These are phyloP conservation scores for Nemania serpens DNA, from an alignment of 2,329 filamentous ascomycete genomes.

Conservation along the genomic window DNA sequence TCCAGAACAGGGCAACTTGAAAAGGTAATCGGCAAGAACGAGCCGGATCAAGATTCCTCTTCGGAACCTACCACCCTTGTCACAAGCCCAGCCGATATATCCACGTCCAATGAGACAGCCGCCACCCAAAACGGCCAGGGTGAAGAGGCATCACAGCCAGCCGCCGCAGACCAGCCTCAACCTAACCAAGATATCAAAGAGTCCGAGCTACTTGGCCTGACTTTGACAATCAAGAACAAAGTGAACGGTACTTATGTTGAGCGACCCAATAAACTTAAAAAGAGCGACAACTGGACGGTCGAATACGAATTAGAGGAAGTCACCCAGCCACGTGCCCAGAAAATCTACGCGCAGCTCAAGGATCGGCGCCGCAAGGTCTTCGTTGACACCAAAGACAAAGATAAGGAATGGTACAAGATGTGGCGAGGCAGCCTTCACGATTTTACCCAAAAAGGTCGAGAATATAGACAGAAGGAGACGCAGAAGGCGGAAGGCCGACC, in stretches of 20 bases:
- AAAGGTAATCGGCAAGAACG: conserved; percentile 1
- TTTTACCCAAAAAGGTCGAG: conserved; percentile 58
- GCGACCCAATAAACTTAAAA: conserved; percentile 59
- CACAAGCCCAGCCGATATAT: conserved; percentile 12
- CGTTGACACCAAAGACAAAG: conserved; percentile 47
- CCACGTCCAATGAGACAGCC: conserved; percentile 3
- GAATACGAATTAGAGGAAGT: conserved; percentile 78
- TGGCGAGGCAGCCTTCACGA: conserved; percentile 48
- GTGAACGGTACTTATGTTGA: conserved; percentile 68
- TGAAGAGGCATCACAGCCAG: conserved; percentile 1
- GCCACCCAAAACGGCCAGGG: neutral
- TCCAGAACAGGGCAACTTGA: conserved; percentile 35
- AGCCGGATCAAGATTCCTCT: conserved; percentile 3
- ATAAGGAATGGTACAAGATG: conserved; percentile 52
- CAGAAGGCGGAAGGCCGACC: conserved; percentile 53
- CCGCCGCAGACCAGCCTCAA: neutral
- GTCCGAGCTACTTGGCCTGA: conserved; percentile 66
- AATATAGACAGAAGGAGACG: conserved; percentile 61
- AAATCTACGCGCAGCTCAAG: conserved; percentile 62
- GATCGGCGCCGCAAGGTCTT: conserved; percentile 57
- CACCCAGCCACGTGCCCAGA: conserved; percentile 47
- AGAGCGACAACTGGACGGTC: conserved; percentile 66
- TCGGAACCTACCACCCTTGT: conserved; percentile 1
- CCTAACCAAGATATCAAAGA: conserved; percentile 17
- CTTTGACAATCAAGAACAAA: conserved; percentile 72